Base-by-base conservation (phyloP, 1,284 basidiomycete species). In the Apiotrichum veenhuisii region DNA sequence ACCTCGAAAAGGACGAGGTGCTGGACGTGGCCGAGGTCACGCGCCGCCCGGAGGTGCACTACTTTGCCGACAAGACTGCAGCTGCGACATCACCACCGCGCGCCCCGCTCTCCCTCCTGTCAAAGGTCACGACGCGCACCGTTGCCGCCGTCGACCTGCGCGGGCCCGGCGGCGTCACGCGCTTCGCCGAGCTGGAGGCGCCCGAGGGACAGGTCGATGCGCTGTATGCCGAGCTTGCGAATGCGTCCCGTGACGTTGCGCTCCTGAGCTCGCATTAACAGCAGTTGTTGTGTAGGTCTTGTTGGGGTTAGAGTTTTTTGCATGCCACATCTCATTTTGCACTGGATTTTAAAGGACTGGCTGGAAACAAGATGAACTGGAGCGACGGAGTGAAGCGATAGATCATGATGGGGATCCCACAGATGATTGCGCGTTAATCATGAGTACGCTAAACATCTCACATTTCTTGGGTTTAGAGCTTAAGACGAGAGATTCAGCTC, bases 1-100 rank as follows among this genome's bases (percentile, higher is more conserved):
- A n/a, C 34, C 60, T 62, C 33, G 52, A 56, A 20, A 7, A 23
- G 1, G 60, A 62, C 54, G 57, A 58, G 40, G 55, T 62, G 27
- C 26, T 47, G 40, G 60, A 62, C 26, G 47, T 57, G 7, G 25
- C 42, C 3, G 59, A 58, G 53, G 52, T 37, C 22, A 12, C 42
- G 50, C 50, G 41, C 33, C 33, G 2, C 26, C n/a, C 40, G 3
- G 11, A 5, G 9, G 40, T 10, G 30, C 30, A 30, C 40, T 10
- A 22, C 20, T 20, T 20, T 8, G 8, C n/a, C 40, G 40, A 40
- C 15, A 17, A 17, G 37, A 38, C 11, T 1, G 15, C 37, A 38
- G 25, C 17, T 26, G 9, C 47, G 22, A 27, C 20, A 20, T 20
- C 26, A 23, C 18, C 37, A 38, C 37, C 18, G 8, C 37, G 15